Percentiles rank a stretch among this genome's conserved stretches.
phyloP scores from a whole-genome alignment of 1,284 basidiomycete species.

The Chiua sp. region DNA sequence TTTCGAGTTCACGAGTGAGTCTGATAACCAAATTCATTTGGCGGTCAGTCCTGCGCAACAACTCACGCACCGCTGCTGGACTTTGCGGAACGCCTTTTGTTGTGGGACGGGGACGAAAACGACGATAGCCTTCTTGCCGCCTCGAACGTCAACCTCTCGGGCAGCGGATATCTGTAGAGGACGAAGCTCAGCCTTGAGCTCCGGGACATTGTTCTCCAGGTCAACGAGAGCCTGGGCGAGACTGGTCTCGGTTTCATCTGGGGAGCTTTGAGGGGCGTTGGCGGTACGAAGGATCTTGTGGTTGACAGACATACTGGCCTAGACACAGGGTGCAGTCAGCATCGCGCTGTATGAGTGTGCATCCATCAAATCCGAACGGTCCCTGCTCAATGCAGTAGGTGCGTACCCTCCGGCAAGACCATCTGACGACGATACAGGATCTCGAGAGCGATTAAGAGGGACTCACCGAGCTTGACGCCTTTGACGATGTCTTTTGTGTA shows the following conservation, averaged over 20 bases:
- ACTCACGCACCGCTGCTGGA: conserved; percentile 89
- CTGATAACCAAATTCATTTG: conserved; percentile 48
- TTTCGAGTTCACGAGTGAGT: conserved; percentile 98
- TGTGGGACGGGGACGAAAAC: conserved; percentile 98
- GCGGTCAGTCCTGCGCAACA: neutral
- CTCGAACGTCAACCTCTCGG: conserved; percentile 98
- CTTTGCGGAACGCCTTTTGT: conserved; percentile 98
- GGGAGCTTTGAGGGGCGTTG: conserved; percentile 89
- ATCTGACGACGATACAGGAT: conserved; percentile 9
- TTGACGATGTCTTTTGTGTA: conserved; percentile 43
- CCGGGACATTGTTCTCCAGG: conserved; percentile 97
- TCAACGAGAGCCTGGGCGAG: conserved; percentile 98
- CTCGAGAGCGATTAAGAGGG: conserved; percentile 27
- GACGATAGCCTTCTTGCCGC: conserved; percentile 99
- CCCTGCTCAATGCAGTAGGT: conserved; percentile 24
- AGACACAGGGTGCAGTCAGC: conserved; percentile 44
- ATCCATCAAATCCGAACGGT: conserved; percentile 54
- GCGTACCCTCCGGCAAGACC: conserved; percentile 10
- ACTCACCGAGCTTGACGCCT: conserved; percentile 54
- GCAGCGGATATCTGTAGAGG: conserved; percentile 98
- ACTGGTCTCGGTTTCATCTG: conserved; percentile 91
- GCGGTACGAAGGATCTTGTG: conserved; percentile 96
- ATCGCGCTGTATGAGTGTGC: conserved; percentile 43
- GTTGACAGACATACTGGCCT: conserved; percentile 70
- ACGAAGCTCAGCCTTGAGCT: conserved; percentile 96